Evolutionary conservation across 345 rosid genomes (phyloP), one percentile per base, ranked within the genome.

Genomic region (Citrus reticulata): DNA sequence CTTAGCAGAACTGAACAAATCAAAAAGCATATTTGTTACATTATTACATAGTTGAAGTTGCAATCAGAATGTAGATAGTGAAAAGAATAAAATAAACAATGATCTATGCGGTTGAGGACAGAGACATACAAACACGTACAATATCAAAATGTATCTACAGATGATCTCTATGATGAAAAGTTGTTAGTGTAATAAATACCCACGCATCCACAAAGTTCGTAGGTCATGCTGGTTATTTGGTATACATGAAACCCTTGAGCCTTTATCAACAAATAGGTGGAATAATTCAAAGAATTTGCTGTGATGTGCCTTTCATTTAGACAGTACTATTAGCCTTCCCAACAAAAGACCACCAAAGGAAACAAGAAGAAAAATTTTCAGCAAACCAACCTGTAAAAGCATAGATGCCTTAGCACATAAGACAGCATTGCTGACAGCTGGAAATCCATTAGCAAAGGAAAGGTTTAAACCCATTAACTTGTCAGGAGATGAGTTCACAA

Each of bases 371-470:
- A 75, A 60, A 11, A 65, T 57, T 57, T 70, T 76, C 35, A 27
- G 51, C 40, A 81, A 46, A 51, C 84, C n/a, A 6, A 93, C 99
- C 98, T 94, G 98, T 82, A 97, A 88, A 63, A 97, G 98, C 99
- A 97, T 97, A 0, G 99, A 97, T 57, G 99, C 99, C 79, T 93
- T 94, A 55, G 99, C 99, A 32, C 99, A 94, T 76, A 97, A 79
- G 59, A 97, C 93, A 0, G 95, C 92, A 77, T 77, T 94, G 83
- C 90, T 92, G 57, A 97, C 94, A 81, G 97, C 83, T 63, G 92
- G 82, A 86, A 94, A 97, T 63, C 98, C 99, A 87, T 92, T 92
- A 27, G 85, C 69, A 73, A 92, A 97, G 17, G 98, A 82, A 77
- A 91, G 97, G 82, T 94, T 93, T 49, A 89, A 80, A 74, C 99